Evolutionary conservation across 2,329 filamentous ascomycete species (phyloP), one percentile per base, ranked within the genome.

Genomic region (Xylariaceae sp.): DNA sequence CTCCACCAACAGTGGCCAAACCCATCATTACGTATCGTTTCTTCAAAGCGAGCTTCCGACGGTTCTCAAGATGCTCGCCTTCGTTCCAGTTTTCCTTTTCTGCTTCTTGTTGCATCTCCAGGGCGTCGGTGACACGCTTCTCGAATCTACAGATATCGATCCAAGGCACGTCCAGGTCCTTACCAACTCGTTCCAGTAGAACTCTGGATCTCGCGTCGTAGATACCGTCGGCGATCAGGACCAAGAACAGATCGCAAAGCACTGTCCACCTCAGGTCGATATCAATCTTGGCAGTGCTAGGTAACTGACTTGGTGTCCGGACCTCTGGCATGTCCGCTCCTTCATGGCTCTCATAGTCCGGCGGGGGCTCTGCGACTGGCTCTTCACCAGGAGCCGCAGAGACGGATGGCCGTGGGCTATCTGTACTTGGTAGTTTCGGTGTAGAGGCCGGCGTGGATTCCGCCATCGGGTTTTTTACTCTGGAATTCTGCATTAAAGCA

Each of bases 31-130:
- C 82, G 58, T 95, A 89, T 55, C 90, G 83, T 52, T 81, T 81
- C 61, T 87, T 95, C 45, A 90, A 72, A 1, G 87, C 88, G 57
- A 80, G 69, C 62, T 96, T 95, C 38, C 87, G 78, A 35, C 93
- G 80, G 44, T 74, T 78, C 63, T 95, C 89, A 74, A 97, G 89
- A 61, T 97, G 89, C 50, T 94, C 88, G 9, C 93, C 85, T 63
- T 98, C 93, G 52, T 96, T 94, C 93, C 93, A 98, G 49, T 91
- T 95, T 66, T 98, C 93, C 57, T 91, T 94, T 49, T 89, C 86
- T 4, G 89, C 88, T 35, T 87, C 83, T 64, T 97, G 89, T 65
- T 97, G 91, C 89, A 98, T 96, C 64, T 98, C 93, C 17, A 98
- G 71, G 1, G 93, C 89, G 64, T 98, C 93, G 7, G 93, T 96